These are phyloP conservation scores for Bimuria novae-zelandiae DNA, from an alignment of 2,329 filamentous ascomycete species.

Conservation along the genomic window DNA sequence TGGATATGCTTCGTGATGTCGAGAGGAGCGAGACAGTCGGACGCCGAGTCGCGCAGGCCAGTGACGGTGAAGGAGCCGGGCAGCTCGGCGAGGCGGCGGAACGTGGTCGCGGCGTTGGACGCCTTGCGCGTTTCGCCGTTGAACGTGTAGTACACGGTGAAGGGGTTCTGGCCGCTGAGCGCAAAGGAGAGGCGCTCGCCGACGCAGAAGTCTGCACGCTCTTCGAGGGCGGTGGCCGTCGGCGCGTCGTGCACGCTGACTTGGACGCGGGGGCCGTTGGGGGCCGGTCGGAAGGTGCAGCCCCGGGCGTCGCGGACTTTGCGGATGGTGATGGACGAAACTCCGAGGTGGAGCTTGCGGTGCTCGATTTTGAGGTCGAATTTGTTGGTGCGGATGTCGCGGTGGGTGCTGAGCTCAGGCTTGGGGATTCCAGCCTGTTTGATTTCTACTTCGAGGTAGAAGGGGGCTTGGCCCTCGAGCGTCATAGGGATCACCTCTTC, in stretches of 20 bases:
- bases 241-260: conserved; percentile 93
- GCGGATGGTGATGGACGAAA: conserved; percentile 84
- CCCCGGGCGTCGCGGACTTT: conserved; percentile 86
- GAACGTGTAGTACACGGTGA: conserved; percentile 92
- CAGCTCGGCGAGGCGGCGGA: conserved; percentile 90
- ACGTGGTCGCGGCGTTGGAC: conserved; percentile 76
- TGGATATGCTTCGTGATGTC: conserved; percentile 84
- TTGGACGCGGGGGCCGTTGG: conserved; percentile 75
- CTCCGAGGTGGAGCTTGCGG: conserved; percentile 82
- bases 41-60: conserved; percentile 83
- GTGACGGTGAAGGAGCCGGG: conserved; percentile 89
- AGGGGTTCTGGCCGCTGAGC: conserved; percentile 86
- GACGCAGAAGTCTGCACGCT: conserved; percentile 87
- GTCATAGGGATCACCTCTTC: conserved; percentile 89
- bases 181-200: conserved; percentile 93
- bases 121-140: conserved; percentile 78
- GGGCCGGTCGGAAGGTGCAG: conserved; percentile 74
- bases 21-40: conserved; percentile 81
- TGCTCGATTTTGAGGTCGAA: conserved; percentile 86
- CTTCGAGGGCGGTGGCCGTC: conserved; percentile 84
- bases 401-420: conserved; percentile 79
- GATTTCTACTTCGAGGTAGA: conserved; percentile 88
- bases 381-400: conserved; percentile 73
- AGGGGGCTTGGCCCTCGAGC: conserved; percentile 82
- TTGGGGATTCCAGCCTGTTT: conserved; percentile 83